Base-by-base conservation (phyloP, 306 rosid genomes). In the Alnus rubra region DNA sequence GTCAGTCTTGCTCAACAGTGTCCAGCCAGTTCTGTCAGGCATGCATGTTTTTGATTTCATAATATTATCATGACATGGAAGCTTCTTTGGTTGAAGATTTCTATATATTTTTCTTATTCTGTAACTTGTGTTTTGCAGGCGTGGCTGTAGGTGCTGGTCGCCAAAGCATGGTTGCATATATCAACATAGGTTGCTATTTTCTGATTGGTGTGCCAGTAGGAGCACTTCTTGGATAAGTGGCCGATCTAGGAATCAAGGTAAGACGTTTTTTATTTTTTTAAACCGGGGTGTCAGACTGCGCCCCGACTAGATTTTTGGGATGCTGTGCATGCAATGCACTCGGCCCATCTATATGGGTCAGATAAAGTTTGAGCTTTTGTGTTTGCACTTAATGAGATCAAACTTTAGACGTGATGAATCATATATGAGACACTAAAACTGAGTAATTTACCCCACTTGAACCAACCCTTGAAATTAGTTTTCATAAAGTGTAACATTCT, bases 71-170 rank as follows among this genome's bases (percentile, higher is more conserved):
- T 7, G 45, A 7, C 45, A n/a, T 19, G 33, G 35, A 28, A n/a
- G 33, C 64, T 58, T 11, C 1, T 42, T 42, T 42, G 4, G 13
- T 58, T 58, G 11, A 7, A 1, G 13, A n/a, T 8, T 15, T 9
- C 28, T 14, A 28, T 35, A 13, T 14, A 28, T 35, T 12, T 16
- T 30, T 74, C 13, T 9, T n/a, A 11, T 7, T 45, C 15, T 42
- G 28, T 7, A 28, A 44, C 5, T 23, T 28, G 1, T 71, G 58
- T 72, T 74, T 23, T 72, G 81, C 78, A 88, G 91, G 91, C 37
- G 88, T 85, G 42, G 91, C 91, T 4, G 67, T 88, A 19, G 91
- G 91, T 75, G 88, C 91, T 31, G 91, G 88, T 2, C 86, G 87
- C 87, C 91, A 88, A 83, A 63, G 77, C 82, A 37, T 70, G 53